Evolutionary conservation across 345 rosid species (phyloP), one percentile per base, ranked within the genome.

Genomic region (Gossypium australe): DNA sequence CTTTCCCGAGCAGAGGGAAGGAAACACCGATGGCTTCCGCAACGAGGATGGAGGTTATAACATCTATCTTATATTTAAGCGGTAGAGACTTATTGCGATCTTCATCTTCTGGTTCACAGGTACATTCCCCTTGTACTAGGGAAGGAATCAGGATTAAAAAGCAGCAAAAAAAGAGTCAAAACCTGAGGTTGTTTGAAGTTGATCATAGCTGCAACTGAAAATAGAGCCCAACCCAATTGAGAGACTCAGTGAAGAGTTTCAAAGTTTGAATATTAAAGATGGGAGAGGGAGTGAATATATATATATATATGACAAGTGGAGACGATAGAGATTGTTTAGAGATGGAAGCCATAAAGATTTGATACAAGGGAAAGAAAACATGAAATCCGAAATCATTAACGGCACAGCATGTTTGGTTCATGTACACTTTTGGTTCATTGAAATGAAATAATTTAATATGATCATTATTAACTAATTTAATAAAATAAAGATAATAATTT

Each of bases 1-100:
- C 16, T 27, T 78, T 87, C 9, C 88, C 88, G 1, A 82, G 63
- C 41, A 87, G 18, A 0, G 93, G 94, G 14, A 87, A 78, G 20
- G 78, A 80, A 63, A 92, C 84, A 0, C 94, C 91, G 20, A 82
- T 71, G 0, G 81, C 83, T 2, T 90, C 84, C 0, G 87, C 88
- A 12, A 82, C 78, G 2, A 92, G 82, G 51, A 89, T 92, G 1
- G 85, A 63, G 44, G 73, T 81, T 69, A 92, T 84, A 4, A 84
- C 87, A 2, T 55, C 79, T 34, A 83, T 16, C 81, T 87, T 89
- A 71, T 77, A 85, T 62, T 49, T 80, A 7, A 76, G 81, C 9
- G 85, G 86, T 25, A 63, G 1, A 6, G 72, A 47, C 34, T 70
- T 75, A 69, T 78, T 5, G 1, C 52, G 0, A 13, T 47, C 63